Evolutionary conservation across 1,284 basidiomycete genomes (phyloP).

Genomic region (Chalciporus piperatoides): DNA sequence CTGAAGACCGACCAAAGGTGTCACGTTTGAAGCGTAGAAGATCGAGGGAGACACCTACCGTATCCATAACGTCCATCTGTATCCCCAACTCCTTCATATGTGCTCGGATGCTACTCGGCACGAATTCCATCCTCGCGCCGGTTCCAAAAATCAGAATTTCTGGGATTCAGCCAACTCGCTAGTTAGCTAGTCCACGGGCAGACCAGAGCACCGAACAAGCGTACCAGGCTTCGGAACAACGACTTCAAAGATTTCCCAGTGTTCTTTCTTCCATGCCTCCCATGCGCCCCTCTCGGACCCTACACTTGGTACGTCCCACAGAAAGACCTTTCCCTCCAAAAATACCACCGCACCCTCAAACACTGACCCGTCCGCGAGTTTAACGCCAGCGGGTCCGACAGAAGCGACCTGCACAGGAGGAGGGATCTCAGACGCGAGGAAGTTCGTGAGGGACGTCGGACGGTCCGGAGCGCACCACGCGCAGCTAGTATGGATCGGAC

Average conservation of each 20-base stretch:
- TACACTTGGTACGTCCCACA: slow-evolving; percentile 80
- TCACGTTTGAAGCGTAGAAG: not conserved
- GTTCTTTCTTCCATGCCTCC: slow-evolving; percentile 67
- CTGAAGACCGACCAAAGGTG: not conserved
- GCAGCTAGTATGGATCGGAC: slow-evolving; percentile 20
- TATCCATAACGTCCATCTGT: slow-evolving; percentile 92
- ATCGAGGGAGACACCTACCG: slow-evolving; percentile 50
- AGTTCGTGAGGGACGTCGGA: slow-evolving; percentile 54
- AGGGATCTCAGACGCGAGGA: slow-evolving; percentile 65
- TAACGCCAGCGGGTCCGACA: slow-evolving; percentile 57
- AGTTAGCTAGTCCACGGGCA: not conserved
- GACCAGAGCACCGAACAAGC: slow-evolving; percentile 23
- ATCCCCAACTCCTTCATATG: slow-evolving; percentile 80
- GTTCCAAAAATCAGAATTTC: slow-evolving; percentile 92
- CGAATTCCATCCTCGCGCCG: slow-evolving; percentile 67
- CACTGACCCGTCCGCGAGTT: slow-evolving; percentile 71
- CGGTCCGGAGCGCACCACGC: slow-evolving; percentile 16
- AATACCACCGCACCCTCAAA: slow-evolving; percentile 79
- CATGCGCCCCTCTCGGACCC: slow-evolving; percentile 29
- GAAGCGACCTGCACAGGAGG: slow-evolving; percentile 69
- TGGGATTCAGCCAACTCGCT: slow-evolving; percentile 31
- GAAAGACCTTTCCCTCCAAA: slow-evolving; percentile 79
- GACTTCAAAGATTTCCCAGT: slow-evolving; percentile 78
- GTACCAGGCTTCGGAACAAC: slow-evolving; percentile 83
- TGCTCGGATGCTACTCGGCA: slow-evolving; percentile 65